These are phyloP conservation scores for Bryoglossum gracile DNA, from an alignment of 495 filamentous ascomycete genomes.

Conservation along the genomic window DNA sequence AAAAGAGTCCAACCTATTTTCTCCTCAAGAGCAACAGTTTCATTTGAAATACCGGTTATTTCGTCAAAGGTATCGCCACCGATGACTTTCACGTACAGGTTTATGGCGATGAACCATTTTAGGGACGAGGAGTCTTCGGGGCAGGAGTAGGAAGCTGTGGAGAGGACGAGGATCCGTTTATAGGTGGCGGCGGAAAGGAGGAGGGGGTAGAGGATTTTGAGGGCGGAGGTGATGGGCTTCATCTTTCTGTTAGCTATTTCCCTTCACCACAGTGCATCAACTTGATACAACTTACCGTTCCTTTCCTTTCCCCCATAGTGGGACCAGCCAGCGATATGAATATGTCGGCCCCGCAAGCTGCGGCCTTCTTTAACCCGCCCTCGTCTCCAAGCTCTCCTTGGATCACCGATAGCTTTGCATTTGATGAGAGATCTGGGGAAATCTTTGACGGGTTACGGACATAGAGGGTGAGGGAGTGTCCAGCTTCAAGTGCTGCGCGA, in stretches of 20 bases:
- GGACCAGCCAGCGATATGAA: slow-evolving; percentile 21
- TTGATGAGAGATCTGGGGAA: slow-evolving; percentile 13
- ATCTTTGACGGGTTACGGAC: slow-evolving; percentile 18
- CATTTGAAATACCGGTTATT: slow-evolving; percentile 14
- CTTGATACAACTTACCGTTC: slow-evolving; percentile 17
- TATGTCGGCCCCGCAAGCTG: slow-evolving; percentile 16
- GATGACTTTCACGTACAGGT: slow-evolving; percentile 12
- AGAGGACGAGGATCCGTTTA: slow-evolving; percentile 18
- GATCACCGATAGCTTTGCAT: slow-evolving; percentile 9
- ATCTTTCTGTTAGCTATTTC: neutral
- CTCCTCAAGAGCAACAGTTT: slow-evolving; percentile 14
- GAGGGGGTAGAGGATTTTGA: slow-evolving; percentile 16
- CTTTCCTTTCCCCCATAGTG: slow-evolving; percentile 15
- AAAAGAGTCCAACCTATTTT: slow-evolving; percentile 21
- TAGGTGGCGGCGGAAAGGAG: slow-evolving; percentile 9
- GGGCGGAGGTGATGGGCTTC: slow-evolving; percentile 19
- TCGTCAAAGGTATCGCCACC: slow-evolving; percentile 16
- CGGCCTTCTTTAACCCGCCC: slow-evolving; percentile 17
- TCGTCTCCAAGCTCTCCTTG: slow-evolving; percentile 15
- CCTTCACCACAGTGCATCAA: no score
- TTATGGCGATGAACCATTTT: slow-evolving; percentile 16
- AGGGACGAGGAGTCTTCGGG: slow-evolving; percentile 11
- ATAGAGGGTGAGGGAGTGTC: slow-evolving; percentile 16
- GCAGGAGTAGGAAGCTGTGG: slow-evolving; percentile 20
- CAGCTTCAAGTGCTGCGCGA: slow-evolving; percentile 16